These are phyloP conservation scores for Kluyveromyces aestuarii DNA, from an alignment of 805 yeast genomes.

Conservation along the genomic window DNA sequence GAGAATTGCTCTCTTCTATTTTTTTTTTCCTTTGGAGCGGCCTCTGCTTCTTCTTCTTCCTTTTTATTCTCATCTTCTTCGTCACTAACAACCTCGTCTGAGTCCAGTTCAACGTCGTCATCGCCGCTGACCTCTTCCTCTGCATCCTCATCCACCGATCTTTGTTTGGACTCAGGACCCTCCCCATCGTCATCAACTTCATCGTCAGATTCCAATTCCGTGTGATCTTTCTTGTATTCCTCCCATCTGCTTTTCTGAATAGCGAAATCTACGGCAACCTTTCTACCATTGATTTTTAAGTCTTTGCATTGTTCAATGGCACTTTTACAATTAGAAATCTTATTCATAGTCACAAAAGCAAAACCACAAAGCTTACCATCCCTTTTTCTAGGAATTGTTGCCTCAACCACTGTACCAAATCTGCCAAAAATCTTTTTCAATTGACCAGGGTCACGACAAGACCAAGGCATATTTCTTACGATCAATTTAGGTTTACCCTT, in stretches of 20 bases:
- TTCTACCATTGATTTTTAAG: slow-evolving; percentile 77
- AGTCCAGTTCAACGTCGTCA: slow-evolving; percentile 23
- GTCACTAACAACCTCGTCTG: slow-evolving; percentile 22
- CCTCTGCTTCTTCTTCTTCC: slow-evolving; percentile 25
- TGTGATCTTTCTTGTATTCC: slow-evolving; percentile 38
- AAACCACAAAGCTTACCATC: slow-evolving; percentile 92
- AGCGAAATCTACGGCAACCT: slow-evolving; percentile 91
- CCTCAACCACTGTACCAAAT: slow-evolving; percentile 83
- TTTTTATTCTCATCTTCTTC: slow-evolving; percentile 25
- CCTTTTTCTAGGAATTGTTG: slow-evolving; percentile 75
- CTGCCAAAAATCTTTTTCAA: slow-evolving; percentile 61
- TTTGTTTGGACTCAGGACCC: too few species aligned
- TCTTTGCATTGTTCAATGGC: slow-evolving; percentile 74
- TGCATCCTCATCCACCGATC: slow-evolving; percentile 32
- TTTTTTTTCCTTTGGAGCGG: slow-evolving; percentile 29
- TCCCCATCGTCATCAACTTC: slow-evolving; percentile 35
- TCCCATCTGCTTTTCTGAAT: slow-evolving; percentile 83
- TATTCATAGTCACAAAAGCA: slow-evolving; percentile 88
- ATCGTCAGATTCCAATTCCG: slow-evolving; percentile 32
- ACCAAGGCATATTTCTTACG: slow-evolving; percentile 93
- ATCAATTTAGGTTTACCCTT: slow-evolving; percentile 82
- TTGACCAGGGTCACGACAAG: slow-evolving; percentile 68
- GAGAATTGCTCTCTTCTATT: slow-evolving; percentile 66
- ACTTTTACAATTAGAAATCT: slow-evolving; percentile 61
- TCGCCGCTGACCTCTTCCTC: slow-evolving; percentile 28